phyloP scores from a whole-genome alignment of 768 basidiomycete species.

The Kondoa subrosea region DNA sequence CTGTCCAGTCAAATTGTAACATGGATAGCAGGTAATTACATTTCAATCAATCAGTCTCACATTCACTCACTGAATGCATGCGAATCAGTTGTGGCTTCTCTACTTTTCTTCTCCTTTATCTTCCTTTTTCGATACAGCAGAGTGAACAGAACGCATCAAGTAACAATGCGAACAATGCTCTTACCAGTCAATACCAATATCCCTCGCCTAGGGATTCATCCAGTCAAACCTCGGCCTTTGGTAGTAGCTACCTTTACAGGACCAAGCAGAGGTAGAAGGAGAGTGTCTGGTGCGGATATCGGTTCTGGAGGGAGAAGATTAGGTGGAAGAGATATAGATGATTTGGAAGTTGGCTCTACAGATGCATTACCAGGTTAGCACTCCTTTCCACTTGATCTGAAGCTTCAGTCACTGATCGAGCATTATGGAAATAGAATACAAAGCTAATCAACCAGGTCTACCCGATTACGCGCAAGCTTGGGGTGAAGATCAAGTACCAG shows the following conservation, averaged over 20 bases:
- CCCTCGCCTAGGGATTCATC: not conserved
- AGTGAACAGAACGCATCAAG: not conserved
- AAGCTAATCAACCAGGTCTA: not conserved
- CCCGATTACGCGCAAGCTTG: not conserved
- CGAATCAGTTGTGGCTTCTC: not conserved
- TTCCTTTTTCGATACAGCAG: not conserved
- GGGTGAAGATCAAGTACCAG: not conserved
- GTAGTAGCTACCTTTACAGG: not conserved
- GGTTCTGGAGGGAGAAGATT: not conserved
- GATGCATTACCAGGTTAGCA: not conserved
- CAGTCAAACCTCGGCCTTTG: not conserved
- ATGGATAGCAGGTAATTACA: not conserved
- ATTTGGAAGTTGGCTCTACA: not conserved
- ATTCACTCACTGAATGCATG: no score
- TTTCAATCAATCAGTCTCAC: no score
- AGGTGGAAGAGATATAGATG: conserved; percentile 4
- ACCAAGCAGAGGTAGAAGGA: not conserved
- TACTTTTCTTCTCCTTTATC: not conserved
- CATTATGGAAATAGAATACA: no score
- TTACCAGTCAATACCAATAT: not conserved
- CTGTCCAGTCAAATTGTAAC: not conserved
- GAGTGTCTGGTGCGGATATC: not conserved
- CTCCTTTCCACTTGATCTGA: not conserved
- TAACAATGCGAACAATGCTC: not conserved
- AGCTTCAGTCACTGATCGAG: no score